phyloP scores from a whole-genome alignment of 163 green algal genomes.

The Scenedesmus sp. region DNA sequence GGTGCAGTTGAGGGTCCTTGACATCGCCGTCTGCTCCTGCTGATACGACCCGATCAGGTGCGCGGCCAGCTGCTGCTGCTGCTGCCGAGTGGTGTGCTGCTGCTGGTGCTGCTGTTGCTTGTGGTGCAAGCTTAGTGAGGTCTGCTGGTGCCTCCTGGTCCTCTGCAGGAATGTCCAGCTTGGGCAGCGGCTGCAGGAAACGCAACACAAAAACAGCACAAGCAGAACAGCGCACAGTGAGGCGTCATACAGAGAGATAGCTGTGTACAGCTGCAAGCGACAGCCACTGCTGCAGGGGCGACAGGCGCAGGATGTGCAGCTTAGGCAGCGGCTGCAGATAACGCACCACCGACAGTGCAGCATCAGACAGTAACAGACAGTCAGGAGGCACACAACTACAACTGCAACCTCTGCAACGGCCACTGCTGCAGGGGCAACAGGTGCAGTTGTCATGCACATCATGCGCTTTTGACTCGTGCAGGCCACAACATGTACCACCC shows the following conservation, averaged over 20 bases:
- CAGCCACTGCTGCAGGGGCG: neutral
- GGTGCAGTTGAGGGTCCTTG: neutral
- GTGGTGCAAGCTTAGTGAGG: slow-evolving; percentile 23
- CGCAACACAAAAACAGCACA: neutral
- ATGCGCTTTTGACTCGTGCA: neutral
- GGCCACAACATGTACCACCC: neutral
- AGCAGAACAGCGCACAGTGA: neutral
- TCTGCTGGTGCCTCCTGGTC: neutral
- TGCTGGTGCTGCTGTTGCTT: slow-evolving; percentile 14
- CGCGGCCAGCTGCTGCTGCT: neutral
- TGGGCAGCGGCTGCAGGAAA: neutral
- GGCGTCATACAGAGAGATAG: neutral
- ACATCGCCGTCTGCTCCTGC: neutral
- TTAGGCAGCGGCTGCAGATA: neutral
- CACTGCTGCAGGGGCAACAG: neutral
- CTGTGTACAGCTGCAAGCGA: neutral
- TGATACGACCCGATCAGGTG: neutral
- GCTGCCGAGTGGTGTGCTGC: neutral
- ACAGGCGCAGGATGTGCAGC: neutral
- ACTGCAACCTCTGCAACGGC: neutral
- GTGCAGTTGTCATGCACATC: neutral
- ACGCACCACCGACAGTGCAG: too few species aligned
- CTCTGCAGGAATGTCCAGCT: slow-evolving; percentile 23
- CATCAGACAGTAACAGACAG: neutral
- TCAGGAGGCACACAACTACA: neutral